Evolutionary conservation across 2,329 filamentous ascomycete genomes (phyloP).

Genomic region (Tolypocladium paradoxum): DNA sequence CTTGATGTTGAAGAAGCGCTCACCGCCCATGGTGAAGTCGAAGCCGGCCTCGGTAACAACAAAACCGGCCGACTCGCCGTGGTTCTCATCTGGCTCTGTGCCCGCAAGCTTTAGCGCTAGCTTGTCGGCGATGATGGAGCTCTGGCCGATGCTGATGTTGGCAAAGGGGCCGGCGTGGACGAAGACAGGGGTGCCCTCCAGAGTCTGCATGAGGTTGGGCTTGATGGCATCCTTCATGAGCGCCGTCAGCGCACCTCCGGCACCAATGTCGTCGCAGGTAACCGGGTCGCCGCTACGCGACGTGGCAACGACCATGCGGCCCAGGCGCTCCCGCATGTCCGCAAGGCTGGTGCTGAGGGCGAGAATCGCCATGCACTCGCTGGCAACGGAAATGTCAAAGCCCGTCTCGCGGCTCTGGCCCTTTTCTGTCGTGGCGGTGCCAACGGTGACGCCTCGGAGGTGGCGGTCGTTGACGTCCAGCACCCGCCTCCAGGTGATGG

Average conservation of each 20-base stretch:
- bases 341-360: constrained; percentile 78
- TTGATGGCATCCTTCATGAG: constrained; percentile 98
- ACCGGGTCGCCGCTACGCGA: constrained; percentile 80
- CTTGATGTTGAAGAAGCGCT: constrained; percentile 99
- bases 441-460: constrained; percentile 79
- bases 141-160: constrained; percentile 96
- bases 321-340: constrained; percentile 88
- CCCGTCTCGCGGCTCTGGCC: constrained; percentile 79
- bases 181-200: constrained; percentile 94
- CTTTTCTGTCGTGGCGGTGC: constrained; percentile 82
- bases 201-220: constrained; percentile 95
- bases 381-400: constrained; percentile 96
- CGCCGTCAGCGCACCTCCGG: constrained; percentile 81
- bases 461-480: constrained; percentile 96
- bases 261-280: constrained; percentile 91
- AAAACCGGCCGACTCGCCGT: constrained; percentile 74
- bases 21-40: constrained; percentile 98
- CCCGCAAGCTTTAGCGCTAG: constrained; percentile 92
- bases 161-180: constrained; percentile 96
- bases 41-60: constrained; percentile 96
- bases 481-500: constrained; percentile 94
- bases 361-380: constrained; percentile 96
- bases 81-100: constrained; percentile 83
- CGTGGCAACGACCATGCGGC: constrained; percentile 89
- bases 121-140: constrained; percentile 88